phyloP scores from a whole-genome alignment of 495 filamentous ascomycete species.

The Aspergillus ostianus region DNA sequence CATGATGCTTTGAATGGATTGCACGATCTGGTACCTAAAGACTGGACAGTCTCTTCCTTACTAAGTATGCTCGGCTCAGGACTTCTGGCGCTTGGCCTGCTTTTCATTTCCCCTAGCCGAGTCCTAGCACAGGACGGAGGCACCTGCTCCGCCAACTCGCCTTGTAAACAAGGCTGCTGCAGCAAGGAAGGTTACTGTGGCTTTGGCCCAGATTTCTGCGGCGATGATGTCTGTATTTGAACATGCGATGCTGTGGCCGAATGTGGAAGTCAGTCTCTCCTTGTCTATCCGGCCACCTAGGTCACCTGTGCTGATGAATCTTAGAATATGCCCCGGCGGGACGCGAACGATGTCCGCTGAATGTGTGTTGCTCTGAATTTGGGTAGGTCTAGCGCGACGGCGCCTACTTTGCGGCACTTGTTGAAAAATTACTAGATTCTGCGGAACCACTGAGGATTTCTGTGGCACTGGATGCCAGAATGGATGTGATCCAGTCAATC shows the following conservation, averaged over 20 bases:
- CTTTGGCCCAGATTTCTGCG: slow-evolving; percentile 10
- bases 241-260: slow-evolving; percentile 6
- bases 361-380: slow-evolving; percentile 7
- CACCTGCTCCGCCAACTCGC: too few relatives aligned
- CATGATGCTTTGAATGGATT: too few relatives aligned
- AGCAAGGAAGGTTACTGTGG: slow-evolving; percentile 3
- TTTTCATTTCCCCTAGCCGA: too few relatives aligned
- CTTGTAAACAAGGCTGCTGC: slow-evolving; percentile 1
- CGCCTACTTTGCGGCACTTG: too few relatives aligned
- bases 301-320: not conserved
- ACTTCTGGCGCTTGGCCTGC: too few relatives aligned
- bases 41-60: too few relatives aligned
- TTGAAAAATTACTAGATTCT: slow-evolving; percentile 1
- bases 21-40: too few relatives aligned
- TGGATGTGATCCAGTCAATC: slow-evolving; percentile 6
- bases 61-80: too few relatives aligned
- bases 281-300: too few relatives aligned
- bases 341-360: slow-evolving; percentile 5
- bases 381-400: too few relatives aligned
- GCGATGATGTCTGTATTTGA: slow-evolving; percentile 6
- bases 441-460: slow-evolving; percentile 9
- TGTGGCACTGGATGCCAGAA: slow-evolving; percentile 7
- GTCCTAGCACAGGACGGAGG: too few relatives aligned
- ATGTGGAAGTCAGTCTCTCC: not conserved
- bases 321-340: slow-evolving; percentile 4